Percentiles rank a stretch among this genome's conserved stretches.
Conservation (phyloP, 2,329 filamentous ascomycete species). For the Purpureocillium lavendulum region DNA sequence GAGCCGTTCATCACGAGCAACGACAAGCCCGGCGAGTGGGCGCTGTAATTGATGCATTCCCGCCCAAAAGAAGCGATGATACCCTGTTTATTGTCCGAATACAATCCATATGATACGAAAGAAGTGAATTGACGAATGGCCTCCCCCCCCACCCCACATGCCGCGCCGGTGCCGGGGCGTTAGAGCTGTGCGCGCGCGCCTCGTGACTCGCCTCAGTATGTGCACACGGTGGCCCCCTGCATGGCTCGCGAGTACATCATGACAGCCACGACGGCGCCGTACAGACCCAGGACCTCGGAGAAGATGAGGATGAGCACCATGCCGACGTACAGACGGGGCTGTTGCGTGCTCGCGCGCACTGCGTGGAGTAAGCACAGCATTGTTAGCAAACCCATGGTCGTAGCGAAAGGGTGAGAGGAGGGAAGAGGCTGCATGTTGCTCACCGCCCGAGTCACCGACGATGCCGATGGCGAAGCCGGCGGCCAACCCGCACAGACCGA, state of each 20-base stretch:
- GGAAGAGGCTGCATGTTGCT: background rate
- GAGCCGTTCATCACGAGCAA: slow-evolving; percentile 75
- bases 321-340: slow-evolving; percentile 36
- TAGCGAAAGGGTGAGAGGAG: background rate
- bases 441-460: slow-evolving; percentile 35
- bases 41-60: slow-evolving; percentile 31
- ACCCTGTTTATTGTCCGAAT: background rate
- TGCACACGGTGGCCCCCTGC: slow-evolving; percentile 27
- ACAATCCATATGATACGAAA: background rate
- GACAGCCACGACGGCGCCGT: slow-evolving; percentile 39
- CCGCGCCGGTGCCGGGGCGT: no score
- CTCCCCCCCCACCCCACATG: no score
- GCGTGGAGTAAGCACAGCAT: background rate
- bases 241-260: slow-evolving; percentile 37
- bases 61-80: background rate
- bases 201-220: slow-evolving; percentile 14
- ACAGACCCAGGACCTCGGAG: slow-evolving; percentile 35
- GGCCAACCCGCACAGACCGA: slow-evolving; percentile 35
- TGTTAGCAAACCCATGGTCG: background rate
- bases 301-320: slow-evolving; percentile 42
- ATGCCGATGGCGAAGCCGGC: slow-evolving; percentile 39
- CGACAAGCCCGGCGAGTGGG: slow-evolving; percentile 78
- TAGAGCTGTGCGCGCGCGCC: no score
- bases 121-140: no score
- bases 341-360: slow-evolving; percentile 38